Percentiles rank a stretch among this genome's conserved stretches.
Conservation (phyloP, 2,329 filamentous ascomycete species). For the Aspergillus alliaceus region DNA sequence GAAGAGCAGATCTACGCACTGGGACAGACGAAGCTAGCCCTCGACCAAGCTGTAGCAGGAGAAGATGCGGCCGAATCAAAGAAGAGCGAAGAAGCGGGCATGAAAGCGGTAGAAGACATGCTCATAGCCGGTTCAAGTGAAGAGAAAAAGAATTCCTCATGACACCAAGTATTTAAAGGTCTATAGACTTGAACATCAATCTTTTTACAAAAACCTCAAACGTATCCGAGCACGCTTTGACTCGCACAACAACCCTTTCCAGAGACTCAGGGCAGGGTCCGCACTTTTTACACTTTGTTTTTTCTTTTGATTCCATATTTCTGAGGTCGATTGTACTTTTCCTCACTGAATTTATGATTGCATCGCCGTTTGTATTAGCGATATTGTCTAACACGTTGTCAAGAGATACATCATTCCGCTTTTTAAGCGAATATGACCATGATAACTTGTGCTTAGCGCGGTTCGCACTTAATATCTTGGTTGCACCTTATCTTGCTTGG, state of each 20-base stretch:
- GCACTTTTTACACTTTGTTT: neutral
- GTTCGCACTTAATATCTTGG: neutral
- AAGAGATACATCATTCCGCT: neutral
- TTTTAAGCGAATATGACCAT: neutral
- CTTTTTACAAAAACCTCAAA: neutral
- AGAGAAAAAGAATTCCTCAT: conserved; percentile 12
- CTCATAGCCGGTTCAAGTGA: conserved; percentile 43
- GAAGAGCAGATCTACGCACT: conserved; percentile 92
- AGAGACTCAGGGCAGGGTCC: neutral
- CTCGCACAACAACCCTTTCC: neutral
- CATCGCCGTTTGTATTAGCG: neutral
- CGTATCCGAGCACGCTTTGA: neutral
- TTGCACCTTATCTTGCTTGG: neutral
- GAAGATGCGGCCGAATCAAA: conserved; percentile 55
- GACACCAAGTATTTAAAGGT: neutral
- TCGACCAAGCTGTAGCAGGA: conserved; percentile 73
- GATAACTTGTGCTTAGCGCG: neutral
- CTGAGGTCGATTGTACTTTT: neutral
- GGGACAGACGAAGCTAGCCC: conserved; percentile 86
- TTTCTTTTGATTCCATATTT: neutral
- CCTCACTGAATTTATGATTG: neutral
- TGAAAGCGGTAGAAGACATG: conserved; percentile 52
- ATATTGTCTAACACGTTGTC: neutral
- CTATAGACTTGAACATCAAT: neutral
- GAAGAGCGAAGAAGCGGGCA: conserved; percentile 50